These are phyloP conservation scores for Geranium incanum DNA, from an alignment of 441 rosid species.

Conservation along the genomic window DNA sequence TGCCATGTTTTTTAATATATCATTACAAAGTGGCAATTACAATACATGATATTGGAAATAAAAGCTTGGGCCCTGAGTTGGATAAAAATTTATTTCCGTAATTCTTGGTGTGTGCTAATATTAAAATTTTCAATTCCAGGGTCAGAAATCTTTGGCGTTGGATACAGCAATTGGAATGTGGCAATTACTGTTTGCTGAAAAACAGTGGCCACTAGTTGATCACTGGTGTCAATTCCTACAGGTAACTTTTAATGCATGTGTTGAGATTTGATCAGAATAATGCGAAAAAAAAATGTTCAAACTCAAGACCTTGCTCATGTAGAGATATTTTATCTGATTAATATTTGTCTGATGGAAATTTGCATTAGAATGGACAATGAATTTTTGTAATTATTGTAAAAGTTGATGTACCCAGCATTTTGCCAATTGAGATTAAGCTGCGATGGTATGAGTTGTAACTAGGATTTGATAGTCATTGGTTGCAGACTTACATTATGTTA, in stretches of 20 bases:
- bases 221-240: conserved; percentile 96
- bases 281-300: too few relatives aligned
- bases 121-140: conserved; percentile 39
- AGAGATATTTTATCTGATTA: background rate
- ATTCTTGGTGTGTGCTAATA: background rate
- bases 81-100: background rate
- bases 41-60: background rate
- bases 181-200: conserved; percentile 87
- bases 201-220: conserved; percentile 70
- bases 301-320: too few relatives aligned
- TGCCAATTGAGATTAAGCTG: background rate
- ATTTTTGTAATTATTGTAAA: background rate
- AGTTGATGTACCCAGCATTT: background rate
- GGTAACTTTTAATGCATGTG: conserved; percentile 31
- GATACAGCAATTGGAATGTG: conserved; percentile 98
- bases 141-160: conserved; percentile 90
- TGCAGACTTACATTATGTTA: background rate
- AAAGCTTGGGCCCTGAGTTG: background rate
- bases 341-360: background rate
- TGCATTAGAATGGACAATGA: background rate
- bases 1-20: too few relatives aligned
- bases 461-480: background rate
- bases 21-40: background rate
- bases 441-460: background rate
- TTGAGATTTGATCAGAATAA: background rate